These are phyloP conservation scores for Microbotryum saponariae DNA, from an alignment of 1,284 basidiomycete genomes.

Conservation along the genomic window DNA sequence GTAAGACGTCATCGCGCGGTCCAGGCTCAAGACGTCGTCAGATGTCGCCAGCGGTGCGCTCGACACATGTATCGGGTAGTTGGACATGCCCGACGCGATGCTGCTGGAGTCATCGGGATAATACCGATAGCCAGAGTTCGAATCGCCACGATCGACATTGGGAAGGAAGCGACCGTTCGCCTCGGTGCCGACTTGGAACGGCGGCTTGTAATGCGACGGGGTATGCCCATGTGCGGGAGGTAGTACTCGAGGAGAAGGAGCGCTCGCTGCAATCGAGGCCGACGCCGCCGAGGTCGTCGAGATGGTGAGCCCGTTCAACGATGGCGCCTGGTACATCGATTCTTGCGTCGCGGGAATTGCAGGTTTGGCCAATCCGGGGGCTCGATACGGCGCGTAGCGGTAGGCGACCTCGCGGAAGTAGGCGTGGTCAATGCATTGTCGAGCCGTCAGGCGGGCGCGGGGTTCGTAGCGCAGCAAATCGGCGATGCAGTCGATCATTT, in stretches of 20 bases:
- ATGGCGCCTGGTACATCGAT: slow-evolving; percentile 3
- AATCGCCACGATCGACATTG: slow-evolving; percentile 12
- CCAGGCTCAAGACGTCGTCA: not conserved
- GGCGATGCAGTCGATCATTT: slow-evolving; percentile 82
- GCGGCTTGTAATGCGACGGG: slow-evolving; percentile 21
- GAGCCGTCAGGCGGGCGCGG: slow-evolving; percentile 69
- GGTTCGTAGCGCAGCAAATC: slow-evolving; percentile 92
- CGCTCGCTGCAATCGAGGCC: slow-evolving; percentile 29
- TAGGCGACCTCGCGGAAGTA: slow-evolving; percentile 67
- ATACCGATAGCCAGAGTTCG: not conserved
- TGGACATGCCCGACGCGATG: slow-evolving; percentile 11
- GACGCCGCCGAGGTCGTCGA: slow-evolving; percentile 22
- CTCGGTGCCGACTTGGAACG: not conserved
- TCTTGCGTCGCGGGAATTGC: slow-evolving; percentile 16
- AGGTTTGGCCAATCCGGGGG: slow-evolving; percentile 27
- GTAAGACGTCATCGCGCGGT: slow-evolving; percentile 1
- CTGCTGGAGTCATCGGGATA: no score
- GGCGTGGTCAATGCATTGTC: slow-evolving; percentile 75
- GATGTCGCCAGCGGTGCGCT: not conserved
- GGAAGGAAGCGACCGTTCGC: slow-evolving; percentile 6
- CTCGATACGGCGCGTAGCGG: slow-evolving; percentile 36
- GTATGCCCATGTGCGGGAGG: slow-evolving; percentile 19
- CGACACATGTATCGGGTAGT: slow-evolving; percentile 13
- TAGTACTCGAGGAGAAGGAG: slow-evolving; percentile 21
- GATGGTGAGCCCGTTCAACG: slow-evolving; percentile 18